Evolutionary conservation across 805 yeast genomes (phyloP).

Genomic region (Barnettozyma sp.): DNA sequence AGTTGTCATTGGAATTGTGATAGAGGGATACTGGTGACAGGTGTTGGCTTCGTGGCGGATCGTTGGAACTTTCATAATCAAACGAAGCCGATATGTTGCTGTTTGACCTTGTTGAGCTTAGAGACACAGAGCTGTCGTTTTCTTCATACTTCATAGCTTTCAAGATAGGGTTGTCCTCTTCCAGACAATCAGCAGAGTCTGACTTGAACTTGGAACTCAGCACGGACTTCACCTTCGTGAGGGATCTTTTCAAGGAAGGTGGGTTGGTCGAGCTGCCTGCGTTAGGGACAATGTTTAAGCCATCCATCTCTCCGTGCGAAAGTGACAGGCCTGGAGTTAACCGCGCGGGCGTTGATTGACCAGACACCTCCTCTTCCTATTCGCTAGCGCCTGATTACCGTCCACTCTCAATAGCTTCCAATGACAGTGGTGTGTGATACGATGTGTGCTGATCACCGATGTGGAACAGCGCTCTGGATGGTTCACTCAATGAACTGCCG

Average conservation of each 20-base stretch:
- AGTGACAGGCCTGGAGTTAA: too few relatives aligned
- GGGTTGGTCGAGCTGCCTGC: constrained; percentile 1
- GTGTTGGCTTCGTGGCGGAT: background rate
- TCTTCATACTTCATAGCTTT: constrained; percentile 23
- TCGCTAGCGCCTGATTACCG: too few relatives aligned
- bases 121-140: constrained; percentile 1
- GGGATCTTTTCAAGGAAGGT: constrained; percentile 19
- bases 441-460: too few relatives aligned
- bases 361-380: too few relatives aligned
- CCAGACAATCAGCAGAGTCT: background rate
- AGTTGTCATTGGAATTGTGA: background rate
- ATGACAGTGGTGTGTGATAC: too few relatives aligned
- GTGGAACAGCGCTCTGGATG: too few relatives aligned
- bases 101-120: constrained; percentile 7
- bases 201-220: constrained; percentile 17
- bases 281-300: too few relatives aligned
- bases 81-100: constrained; percentile 1
- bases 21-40: background rate
- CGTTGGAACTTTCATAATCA: background rate
- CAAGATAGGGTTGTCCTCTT: constrained; percentile 13
- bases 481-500: too few relatives aligned
- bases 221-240: constrained; percentile 21
- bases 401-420: too few relatives aligned
- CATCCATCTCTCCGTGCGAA: too few relatives aligned
- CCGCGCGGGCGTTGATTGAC: too few relatives aligned